A percentile compares a stretch with the other conserved stretches of the same genome.
phyloP scores from a whole-genome alignment of 768 basidiomycete genomes.

The Kwoniella newhampshirensis region DNA sequence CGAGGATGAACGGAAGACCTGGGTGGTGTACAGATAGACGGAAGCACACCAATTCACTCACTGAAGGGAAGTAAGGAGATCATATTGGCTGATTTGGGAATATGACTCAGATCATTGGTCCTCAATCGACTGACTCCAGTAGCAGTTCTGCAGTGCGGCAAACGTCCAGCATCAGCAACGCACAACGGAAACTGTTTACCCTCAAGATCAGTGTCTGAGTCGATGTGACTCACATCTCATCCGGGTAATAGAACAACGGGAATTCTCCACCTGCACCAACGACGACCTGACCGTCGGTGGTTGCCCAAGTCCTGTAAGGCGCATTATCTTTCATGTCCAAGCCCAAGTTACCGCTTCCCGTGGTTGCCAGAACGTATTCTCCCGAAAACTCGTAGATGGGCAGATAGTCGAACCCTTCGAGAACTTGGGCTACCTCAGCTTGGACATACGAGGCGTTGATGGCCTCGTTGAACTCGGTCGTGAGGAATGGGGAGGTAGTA shows the following conservation, averaged over 20 bases:
- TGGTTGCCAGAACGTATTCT: not conserved
- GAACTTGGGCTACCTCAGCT: not conserved
- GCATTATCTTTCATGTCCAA: not conserved
- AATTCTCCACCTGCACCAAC: not conserved
- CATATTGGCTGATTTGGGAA: constrained; percentile 1
- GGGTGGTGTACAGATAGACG: too few species aligned
- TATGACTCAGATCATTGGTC: not conserved
- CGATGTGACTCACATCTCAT: not conserved
- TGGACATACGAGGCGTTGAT: not conserved
- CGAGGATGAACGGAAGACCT: too few species aligned
- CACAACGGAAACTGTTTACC: too few species aligned
- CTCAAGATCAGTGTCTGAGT: too few species aligned
- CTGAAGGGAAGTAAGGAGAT: not conserved
- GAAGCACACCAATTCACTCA: not conserved
- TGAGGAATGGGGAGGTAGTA: too few species aligned
- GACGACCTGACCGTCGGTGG: not conserved
- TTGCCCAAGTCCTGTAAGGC: not conserved
- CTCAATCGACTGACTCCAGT: constrained; percentile 4
- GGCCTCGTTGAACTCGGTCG: too few species aligned
- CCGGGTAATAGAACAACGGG: not conserved
- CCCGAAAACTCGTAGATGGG: not conserved
- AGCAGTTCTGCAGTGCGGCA: not conserved
- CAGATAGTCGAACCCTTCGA: not conserved
- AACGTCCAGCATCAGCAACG: too few species aligned
- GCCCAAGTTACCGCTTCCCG: not conserved